Base-by-base conservation (phyloP, 495 filamentous ascomycete genomes). In the Talaromyces borbonicus region DNA sequence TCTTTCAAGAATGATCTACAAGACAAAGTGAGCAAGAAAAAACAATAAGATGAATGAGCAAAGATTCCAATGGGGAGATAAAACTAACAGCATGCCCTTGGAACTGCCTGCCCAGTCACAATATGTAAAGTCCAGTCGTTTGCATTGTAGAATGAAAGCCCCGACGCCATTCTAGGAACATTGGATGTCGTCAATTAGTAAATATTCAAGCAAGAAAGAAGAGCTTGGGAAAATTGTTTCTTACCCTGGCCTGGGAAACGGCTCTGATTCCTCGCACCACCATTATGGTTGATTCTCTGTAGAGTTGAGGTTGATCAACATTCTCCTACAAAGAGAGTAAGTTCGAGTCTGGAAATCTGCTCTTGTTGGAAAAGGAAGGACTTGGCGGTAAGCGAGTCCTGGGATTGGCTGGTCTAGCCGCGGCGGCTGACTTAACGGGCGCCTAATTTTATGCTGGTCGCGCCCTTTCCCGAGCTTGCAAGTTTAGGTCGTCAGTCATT, bases 131-230 rank as follows among this genome's bases (percentile, higher is more conserved):
- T 95, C 86, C 60, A 98, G 74, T 51, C 83, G 83, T 67, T 85
- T 94, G 78, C 92, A 98, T 78, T 95, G 90, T 49, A 95, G 75
- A 64, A 98, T 86, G 70, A 97, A 98, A 53, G 90, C 87, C 48
- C 89, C 92, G 53, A 95, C 78, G 72, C 92, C 92, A 67, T 98
- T 98, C 87, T 95, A 53, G 16, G 53, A 32, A n/a, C n/a, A 27
- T 7, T 25, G 18, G 8, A 7, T 27, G 35, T 41, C 43, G 46
- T 22, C 27, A 19, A 39, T 53, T 25, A 47, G 47, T 2, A 26
- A 31, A 20, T 11, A 40, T 38, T n/a, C n/a, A n/a, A 9, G 29
- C 8, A 19, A 19, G 19, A 25, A 29, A 22, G 22, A 9, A 24
- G 35, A 29, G 15, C n/a, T 32, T n/a, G n/a, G n/a, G n/a, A 27